These are phyloP conservation scores for Anthostomella pinea DNA, from an alignment of 2,329 filamentous ascomycete species.

Conservation along the genomic window DNA sequence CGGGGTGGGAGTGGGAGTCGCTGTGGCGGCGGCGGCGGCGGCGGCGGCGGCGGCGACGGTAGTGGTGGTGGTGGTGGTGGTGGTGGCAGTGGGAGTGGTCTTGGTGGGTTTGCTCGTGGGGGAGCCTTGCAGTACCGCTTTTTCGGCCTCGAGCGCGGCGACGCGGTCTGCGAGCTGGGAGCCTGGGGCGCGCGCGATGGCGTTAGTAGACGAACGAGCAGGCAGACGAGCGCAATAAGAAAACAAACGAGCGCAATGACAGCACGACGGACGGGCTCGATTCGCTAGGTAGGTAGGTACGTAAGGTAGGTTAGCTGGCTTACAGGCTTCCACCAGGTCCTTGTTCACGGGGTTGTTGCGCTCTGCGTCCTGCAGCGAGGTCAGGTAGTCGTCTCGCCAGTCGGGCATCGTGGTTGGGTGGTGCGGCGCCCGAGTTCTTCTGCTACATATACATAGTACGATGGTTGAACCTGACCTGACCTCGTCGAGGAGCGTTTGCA, in stretches of 20 bases:
- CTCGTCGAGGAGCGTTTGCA: too few species aligned
- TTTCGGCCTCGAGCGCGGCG: conserved; percentile 59
- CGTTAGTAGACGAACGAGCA: conserved; percentile 3
- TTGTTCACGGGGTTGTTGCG: conserved; percentile 60
- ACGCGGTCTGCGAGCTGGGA: conserved; percentile 54
- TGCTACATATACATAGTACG: neutral
- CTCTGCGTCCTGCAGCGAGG: conserved; percentile 69
- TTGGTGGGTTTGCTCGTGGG: neutral
- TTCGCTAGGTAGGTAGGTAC: neutral
- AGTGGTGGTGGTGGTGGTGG: conserved; percentile 5
- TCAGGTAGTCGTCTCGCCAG: conserved; percentile 81
- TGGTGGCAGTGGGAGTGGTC: conserved; percentile 23
- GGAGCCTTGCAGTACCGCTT: conserved; percentile 35
- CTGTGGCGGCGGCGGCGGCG: conserved; percentile 9
- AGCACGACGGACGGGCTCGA: neutral
- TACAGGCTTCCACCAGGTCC: conserved; percentile 78
- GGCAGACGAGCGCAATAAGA: neutral
- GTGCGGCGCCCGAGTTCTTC: neutral
- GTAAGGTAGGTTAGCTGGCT: conserved; percentile 24
- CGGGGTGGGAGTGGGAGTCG: too few species aligned
- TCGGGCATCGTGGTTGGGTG: conserved; percentile 50
- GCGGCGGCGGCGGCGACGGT: conserved; percentile 14
- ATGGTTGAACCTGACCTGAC: too few species aligned
- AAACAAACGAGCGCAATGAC: neutral
- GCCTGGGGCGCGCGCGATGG: conserved; percentile 18